Evolutionary conservation across 2,329 filamentous ascomycete genomes (phyloP), one percentile per base, ranked within the genome.

Genomic region (Colletotrichum incanum): DNA sequence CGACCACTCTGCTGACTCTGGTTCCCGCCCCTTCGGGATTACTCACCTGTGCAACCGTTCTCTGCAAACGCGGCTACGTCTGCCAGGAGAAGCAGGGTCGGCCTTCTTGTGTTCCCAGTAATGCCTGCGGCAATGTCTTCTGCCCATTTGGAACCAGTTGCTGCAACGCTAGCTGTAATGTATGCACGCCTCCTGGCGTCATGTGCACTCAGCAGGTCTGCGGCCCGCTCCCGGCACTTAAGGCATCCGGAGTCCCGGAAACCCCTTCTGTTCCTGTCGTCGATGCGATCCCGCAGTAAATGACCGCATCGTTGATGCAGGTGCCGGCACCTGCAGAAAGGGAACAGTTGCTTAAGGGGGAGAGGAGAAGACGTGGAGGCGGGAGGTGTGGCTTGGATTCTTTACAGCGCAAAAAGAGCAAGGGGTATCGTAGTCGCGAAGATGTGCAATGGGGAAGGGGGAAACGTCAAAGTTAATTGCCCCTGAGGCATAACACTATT

Each of bases 401-500:
- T 26, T 45, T 26, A 9, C 41, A 26, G 26, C 41, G 45, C 16
- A 34, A 20, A 43, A 41, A 23, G 34, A 41, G 37, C 16, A 41
- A 8, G 23, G 34, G 20, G 16, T 9, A 52, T 41, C 23, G 34
- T 16, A 16, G 47, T 43, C 20, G 20, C 37, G 31, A 28, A 5
- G 34, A 18, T 28, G 26, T 28, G 18, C 63, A 59, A 67, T 58
- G 43, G 41, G n/a, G 60, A 45, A 34, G 34, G 23, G 26, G 31
- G n/a, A 52, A 41, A 58, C 47, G 34, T 62, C 34, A 16, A 31
- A 67, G 34, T 39, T 16, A 45, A 18, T 16, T n/a, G 37, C 52
- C 65, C 59, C 59, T 63, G 65, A 62, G 59, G 54, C 65, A 69
- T 72, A 54, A 69, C 60, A 45, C 50, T 55, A 28, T 60, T 64